A percentile compares a stretch with the other conserved stretches of the same genome.
Evolutionary conservation across 768 basidiomycete genomes (phyloP).

Genomic region (Agaricus blazei): DNA sequence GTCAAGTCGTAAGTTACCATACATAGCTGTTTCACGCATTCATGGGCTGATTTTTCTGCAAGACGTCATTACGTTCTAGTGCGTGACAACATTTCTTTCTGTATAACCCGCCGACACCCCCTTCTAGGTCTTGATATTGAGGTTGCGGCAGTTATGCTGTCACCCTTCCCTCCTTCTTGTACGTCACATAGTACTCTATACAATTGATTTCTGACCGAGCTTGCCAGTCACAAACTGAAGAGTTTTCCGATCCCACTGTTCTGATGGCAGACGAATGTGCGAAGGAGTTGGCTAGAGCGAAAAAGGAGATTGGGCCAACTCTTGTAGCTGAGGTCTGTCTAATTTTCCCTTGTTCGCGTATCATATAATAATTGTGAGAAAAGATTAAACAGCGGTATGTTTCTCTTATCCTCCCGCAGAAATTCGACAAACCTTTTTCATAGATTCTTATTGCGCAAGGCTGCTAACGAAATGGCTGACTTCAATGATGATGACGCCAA

Average conservation of each 20-base stretch:
- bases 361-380: not conserved
- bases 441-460: constrained; percentile 46
- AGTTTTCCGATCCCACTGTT: constrained; percentile 45
- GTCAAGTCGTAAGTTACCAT: constrained; percentile 54
- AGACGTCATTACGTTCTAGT: constrained; percentile 49
- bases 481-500: constrained; percentile 41
- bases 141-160: constrained; percentile 68
- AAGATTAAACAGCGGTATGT: constrained; percentile 11
- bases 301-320: constrained; percentile 37
- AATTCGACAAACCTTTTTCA: not conserved
- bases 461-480: constrained; percentile 35
- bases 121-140: constrained; percentile 62
- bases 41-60: not conserved
- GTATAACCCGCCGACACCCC: not conserved
- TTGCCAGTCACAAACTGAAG: constrained; percentile 22
- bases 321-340: constrained; percentile 34
- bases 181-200: constrained; percentile 15
- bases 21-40: not conserved
- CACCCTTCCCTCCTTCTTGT: constrained; percentile 71
- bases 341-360: not conserved
- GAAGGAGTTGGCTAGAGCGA: constrained; percentile 54
- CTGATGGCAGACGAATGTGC: constrained; percentile 43
- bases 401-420: not conserved
- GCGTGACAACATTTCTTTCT: constrained; percentile 2
- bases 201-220: not conserved